A percentile compares a stretch with the other conserved stretches of the same genome.
phyloP scores from a whole-genome alignment of 2,329 filamentous ascomycete genomes.

The Drechslerella coelobrocha region DNA sequence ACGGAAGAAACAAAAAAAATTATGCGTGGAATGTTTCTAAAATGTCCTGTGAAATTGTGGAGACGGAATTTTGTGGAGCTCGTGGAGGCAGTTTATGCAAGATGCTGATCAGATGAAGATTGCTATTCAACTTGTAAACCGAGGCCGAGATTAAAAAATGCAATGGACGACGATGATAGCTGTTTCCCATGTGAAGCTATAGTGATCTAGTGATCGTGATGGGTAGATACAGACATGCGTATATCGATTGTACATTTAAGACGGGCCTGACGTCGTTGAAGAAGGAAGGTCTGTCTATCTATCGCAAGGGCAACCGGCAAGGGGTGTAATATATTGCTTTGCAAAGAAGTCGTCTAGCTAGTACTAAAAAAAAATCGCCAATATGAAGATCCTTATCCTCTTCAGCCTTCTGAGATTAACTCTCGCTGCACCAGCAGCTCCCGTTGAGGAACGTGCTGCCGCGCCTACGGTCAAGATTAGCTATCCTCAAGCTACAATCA shows the following conservation, averaged over 20 bases:
- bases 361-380: slow-evolving; percentile 13
- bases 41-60: slow-evolving; percentile 1
- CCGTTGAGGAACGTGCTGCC: slow-evolving; percentile 60
- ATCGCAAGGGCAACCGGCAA: not conserved
- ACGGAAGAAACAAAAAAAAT: not conserved
- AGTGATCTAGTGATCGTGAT: slow-evolving; percentile 1
- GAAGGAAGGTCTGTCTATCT: not conserved
- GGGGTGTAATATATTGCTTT: slow-evolving; percentile 2
- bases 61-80: slow-evolving; percentile 11
- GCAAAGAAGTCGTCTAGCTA: slow-evolving; percentile 6
- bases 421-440: slow-evolving; percentile 54
- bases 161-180: not conserved
- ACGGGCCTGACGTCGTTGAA: slow-evolving; percentile 23
- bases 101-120: slow-evolving; percentile 7
- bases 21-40: not conserved
- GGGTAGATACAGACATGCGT: not conserved
- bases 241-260: slow-evolving; percentile 42
- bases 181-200: slow-evolving; percentile 33
- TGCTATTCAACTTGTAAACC: slow-evolving; percentile 30
- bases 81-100: no score
- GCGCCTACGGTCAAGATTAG: slow-evolving; percentile 65
- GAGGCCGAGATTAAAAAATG: no score
- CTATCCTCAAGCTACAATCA: slow-evolving; percentile 63
- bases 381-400: slow-evolving; percentile 39
- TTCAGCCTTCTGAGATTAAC: slow-evolving; percentile 27